phyloP scores from a whole-genome alignment of 257 asterid species.

The Verbascum thapsus region DNA sequence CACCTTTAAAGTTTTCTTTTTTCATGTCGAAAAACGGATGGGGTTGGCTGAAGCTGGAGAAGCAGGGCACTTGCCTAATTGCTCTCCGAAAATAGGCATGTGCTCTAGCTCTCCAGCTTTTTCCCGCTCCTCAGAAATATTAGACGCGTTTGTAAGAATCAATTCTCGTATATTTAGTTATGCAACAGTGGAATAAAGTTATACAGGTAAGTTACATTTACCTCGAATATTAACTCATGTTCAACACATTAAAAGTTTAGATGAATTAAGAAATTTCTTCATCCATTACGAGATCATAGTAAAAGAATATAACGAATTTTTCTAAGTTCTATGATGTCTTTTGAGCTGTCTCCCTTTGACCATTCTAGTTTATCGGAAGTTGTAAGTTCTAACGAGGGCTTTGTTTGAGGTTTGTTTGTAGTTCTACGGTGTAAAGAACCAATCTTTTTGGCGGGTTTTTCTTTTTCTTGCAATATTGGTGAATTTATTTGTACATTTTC shows the following conservation, averaged over 20 bases:
- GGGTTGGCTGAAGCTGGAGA: conserved; percentile 43
- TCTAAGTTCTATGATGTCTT: conserved; percentile 48
- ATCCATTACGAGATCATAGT: too few relatives aligned
- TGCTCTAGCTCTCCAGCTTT: conserved; percentile 40
- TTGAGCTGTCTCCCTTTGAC: conserved; percentile 59
- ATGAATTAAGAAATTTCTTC: too few relatives aligned
- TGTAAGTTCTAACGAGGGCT: conserved; percentile 37
- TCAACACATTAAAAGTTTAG: too few relatives aligned
- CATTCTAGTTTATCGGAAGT: conserved; percentile 64
- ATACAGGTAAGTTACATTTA: conserved; percentile 9
- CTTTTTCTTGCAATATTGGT: conserved; percentile 47
- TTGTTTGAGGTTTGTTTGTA: conserved; percentile 28
- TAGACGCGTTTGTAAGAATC: too few relatives aligned
- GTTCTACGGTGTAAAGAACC: conserved; percentile 31
- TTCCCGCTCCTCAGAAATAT: conserved; percentile 38
- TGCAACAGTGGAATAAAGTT: neutral
- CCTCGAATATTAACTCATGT: too few relatives aligned
- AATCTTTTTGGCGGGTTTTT: conserved; percentile 41
- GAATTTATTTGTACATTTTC: conserved; percentile 35
- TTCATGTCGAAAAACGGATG: conserved; percentile 11
- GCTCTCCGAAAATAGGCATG: conserved; percentile 30
- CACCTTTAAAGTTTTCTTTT: too few relatives aligned
- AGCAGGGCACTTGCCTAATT: conserved; percentile 47
- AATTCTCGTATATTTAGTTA: too few relatives aligned
- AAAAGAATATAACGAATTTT: conserved; percentile 10